phyloP scores from a whole-genome alignment of 2,329 filamentous ascomycete species.

The Eurotiales sp. region DNA sequence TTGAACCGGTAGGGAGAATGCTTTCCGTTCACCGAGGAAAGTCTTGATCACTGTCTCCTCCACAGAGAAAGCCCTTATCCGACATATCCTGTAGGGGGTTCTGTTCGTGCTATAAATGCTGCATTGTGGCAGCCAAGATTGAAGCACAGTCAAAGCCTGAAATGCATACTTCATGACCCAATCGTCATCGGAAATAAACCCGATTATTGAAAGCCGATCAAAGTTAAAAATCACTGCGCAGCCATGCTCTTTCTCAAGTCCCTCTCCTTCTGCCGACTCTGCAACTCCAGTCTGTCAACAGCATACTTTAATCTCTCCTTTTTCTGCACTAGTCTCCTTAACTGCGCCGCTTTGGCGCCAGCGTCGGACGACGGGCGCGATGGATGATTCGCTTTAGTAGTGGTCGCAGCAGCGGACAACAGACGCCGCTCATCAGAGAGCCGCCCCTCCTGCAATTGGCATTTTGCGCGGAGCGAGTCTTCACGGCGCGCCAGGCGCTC shows the following conservation, averaged over 20 bases:
- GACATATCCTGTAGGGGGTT: no score
- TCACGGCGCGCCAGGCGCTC: constrained; percentile 80
- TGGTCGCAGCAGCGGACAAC: constrained; percentile 17
- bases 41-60: no score
- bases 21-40: no score
- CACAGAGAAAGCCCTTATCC: no score
- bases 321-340: constrained; percentile 70
- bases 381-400: constrained; percentile 16
- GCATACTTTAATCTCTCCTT: constrained; percentile 84
- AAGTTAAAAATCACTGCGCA: constrained; percentile 37
- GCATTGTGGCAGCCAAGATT: no score
- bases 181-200: not conserved
- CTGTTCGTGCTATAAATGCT: no score
- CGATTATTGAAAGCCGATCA: not conserved
- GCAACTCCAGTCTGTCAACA: constrained; percentile 78
- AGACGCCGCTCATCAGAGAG: constrained; percentile 42
- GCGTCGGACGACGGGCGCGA: constrained; percentile 8
- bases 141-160: no score
- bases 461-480: constrained; percentile 75
- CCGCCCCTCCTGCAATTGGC: constrained; percentile 76
- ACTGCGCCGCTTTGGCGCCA: constrained; percentile 51
- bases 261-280: constrained; percentile 72
- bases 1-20: no score
- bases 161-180: not conserved
- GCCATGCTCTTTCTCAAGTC: constrained; percentile 72